Conservation (phyloP, 1,139 yeast species). For the Suhomyces panamericanus region DNA sequence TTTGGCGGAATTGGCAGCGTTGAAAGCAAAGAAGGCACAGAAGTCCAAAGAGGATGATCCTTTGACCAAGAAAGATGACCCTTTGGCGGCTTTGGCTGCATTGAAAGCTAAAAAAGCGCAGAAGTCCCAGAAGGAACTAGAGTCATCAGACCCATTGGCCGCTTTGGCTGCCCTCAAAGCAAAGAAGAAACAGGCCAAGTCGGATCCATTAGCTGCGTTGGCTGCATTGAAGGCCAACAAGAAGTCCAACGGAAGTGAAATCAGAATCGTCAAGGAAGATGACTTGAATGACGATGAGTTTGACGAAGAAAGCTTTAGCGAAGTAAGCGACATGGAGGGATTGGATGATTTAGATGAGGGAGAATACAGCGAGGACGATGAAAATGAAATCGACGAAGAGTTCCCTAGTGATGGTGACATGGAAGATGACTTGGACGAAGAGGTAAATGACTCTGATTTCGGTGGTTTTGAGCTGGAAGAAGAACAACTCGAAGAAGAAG, state of each 20-base stretch:
- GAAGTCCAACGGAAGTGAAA: slow-evolving; percentile 24
- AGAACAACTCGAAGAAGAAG: slow-evolving; percentile 13
- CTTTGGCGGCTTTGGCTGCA: slow-evolving; percentile 16
- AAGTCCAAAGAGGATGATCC: slow-evolving; percentile 10
- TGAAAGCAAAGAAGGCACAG: slow-evolving; percentile 9
- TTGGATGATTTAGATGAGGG: slow-evolving; percentile 7
- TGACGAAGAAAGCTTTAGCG: slow-evolving; percentile 8
- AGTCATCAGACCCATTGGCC: slow-evolving; percentile 13
- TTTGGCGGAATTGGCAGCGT: neutral
- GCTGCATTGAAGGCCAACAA: slow-evolving; percentile 42
- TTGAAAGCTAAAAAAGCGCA: slow-evolving; percentile 16
- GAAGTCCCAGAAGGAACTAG: slow-evolving; percentile 1
- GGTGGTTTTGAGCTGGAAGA: slow-evolving; percentile 16
- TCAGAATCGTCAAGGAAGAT: slow-evolving; percentile 30
- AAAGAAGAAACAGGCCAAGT: slow-evolving; percentile 19
- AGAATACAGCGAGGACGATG: slow-evolving; percentile 14
- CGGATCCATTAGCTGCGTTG: slow-evolving; percentile 45
- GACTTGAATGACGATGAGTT: slow-evolving; percentile 17
- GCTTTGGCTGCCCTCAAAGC: slow-evolving; percentile 22
- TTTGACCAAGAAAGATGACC: slow-evolving; percentile 12
- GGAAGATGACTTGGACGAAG: slow-evolving; percentile 14
- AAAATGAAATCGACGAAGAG: slow-evolving; percentile 17
- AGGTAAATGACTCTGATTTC: slow-evolving; percentile 18
- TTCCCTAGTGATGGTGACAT: slow-evolving; percentile 13
- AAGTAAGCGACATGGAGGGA: neutral